A percentile compares a stretch with the other conserved stretches of the same genome.
These are phyloP conservation scores for Boletus bicolor DNA, from an alignment of 768 basidiomycete genomes.

Conservation along the genomic window DNA sequence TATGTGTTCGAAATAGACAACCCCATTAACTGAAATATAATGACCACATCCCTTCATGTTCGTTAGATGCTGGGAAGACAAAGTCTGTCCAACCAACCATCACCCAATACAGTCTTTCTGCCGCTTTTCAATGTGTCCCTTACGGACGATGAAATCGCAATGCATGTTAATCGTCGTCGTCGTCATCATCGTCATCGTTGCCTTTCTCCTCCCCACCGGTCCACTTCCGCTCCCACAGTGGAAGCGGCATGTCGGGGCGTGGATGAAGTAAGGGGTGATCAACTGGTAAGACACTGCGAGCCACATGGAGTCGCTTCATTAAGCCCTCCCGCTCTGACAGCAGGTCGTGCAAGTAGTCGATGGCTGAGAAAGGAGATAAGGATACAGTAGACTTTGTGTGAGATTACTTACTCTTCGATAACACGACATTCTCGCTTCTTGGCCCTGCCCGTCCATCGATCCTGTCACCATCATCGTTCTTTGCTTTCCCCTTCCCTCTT, in stretches of 20 bases:
- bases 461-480: conserved; percentile 56
- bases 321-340: conserved; percentile 58
- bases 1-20: conserved; percentile 2
- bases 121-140: neutral
- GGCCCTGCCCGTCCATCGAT: conserved; percentile 85
- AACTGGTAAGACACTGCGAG: conserved; percentile 53
- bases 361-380: conserved; percentile 48
- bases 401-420: conserved; percentile 70
- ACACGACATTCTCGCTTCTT: conserved; percentile 84
- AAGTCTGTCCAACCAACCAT: neutral
- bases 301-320: conserved; percentile 55
- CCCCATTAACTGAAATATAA: conserved; percentile 31
- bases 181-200: conserved; percentile 46
- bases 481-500: conserved; percentile 36
- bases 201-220: conserved; percentile 62
- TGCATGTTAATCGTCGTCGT: conserved; percentile 40
- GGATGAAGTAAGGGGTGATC: conserved; percentile 54
- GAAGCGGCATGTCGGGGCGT: conserved; percentile 28
- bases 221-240: conserved; percentile 84
- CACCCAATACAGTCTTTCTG: neutral
- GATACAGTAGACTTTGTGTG: neutral
- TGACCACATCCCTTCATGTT: conserved; percentile 5
- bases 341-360: conserved; percentile 76
- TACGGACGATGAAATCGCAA: neutral
- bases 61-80: conserved; percentile 2